Base-by-base conservation (phyloP, 2,329 filamentous ascomycete genomes). In the Fusarium odoratissimum region DNA sequence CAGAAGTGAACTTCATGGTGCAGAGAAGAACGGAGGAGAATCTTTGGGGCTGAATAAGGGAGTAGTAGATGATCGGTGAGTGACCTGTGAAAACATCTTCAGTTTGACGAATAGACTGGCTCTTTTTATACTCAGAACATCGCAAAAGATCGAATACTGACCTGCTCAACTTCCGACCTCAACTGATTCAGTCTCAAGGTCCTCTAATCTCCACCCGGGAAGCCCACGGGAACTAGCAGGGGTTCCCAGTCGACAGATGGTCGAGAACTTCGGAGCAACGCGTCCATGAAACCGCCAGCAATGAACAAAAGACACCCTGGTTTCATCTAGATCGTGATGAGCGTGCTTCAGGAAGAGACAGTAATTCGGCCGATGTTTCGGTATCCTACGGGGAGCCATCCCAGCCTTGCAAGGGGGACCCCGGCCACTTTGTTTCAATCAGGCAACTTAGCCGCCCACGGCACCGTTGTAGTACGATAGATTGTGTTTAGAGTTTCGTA, bases 1-100 rank as follows among this genome's bases (percentile, higher is more conserved):
- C 28, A 3, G 72, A 52, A 48, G 71, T 21, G 62, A 76, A 54
- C 67, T 78, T 78, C 76, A 78, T 78, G 13, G 16, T 72, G 63
- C 37, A 28, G 23, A n/a, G 44, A 28, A 21, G 28, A 33, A 3
- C 17, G 6, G 23, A 13, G 1, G 9, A 13, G 5, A 19, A 10
- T 54, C 14, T 14, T 41, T 25, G 28, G 23, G 46, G 21, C n/a
- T 11, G 35, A 28, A 7, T 5, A 17, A 9, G 21, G 10, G 37
- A 28, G 14, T 45, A n/a, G 16, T 46, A 33, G 33, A 4, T 46
- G 60, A 31, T 31, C 8, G 7, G 28, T 31, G 37, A 40, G 45
- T 59, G 51, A 33, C 8, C 28, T 54, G 17, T 11, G 25, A 28
- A 40, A 42, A n/a, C 16, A 56, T 40, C 10, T 17, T 40, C 9